These are phyloP conservation scores for Physcomitrium patens DNA, from an alignment of 225 moss, liverwort and hornwort genomes.

Conservation along the genomic window DNA sequence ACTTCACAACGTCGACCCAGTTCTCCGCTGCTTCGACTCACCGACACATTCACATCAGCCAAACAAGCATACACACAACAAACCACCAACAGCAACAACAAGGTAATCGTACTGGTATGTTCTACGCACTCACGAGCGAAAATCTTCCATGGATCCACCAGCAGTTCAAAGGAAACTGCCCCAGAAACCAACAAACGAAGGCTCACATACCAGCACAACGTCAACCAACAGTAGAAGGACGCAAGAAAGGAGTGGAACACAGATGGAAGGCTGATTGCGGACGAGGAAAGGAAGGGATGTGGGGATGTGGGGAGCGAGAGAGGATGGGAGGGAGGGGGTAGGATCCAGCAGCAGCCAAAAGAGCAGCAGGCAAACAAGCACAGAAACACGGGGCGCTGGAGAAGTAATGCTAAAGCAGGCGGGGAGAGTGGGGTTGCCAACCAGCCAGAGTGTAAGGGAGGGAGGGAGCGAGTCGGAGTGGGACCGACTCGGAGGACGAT, in stretches of 20 bases:
- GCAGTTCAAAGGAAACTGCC: no score
- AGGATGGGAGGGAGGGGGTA: neutral
- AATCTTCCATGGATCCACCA: neutral
- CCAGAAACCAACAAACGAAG: no score
- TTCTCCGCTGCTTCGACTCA: constrained; percentile 24
- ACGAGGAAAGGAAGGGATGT: neutral
- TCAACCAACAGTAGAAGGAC: neutral
- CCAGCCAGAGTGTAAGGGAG: neutral
- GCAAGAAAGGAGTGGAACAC: neutral
- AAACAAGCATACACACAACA: no score
- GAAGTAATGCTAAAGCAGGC: no score
- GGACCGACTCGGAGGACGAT: no score
- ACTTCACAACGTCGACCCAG: neutral
- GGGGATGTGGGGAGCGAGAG: neutral
- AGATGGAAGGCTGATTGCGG: no score
- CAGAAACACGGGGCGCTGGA: no score
- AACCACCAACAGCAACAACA: neutral
- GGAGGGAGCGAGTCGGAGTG: neutral
- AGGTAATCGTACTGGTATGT: neutral
- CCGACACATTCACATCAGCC: constrained; percentile 38
- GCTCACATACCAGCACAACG: no score
- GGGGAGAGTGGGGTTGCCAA: no score
- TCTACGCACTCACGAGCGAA: neutral
- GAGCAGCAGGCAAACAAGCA: no score
- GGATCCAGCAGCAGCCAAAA: no score